Percentiles rank a stretch among this genome's conserved stretches.
These are phyloP conservation scores for Mucor racemosus DNA, from an alignment of 371 early-diverging fungal genomes.

Conservation along the genomic window DNA sequence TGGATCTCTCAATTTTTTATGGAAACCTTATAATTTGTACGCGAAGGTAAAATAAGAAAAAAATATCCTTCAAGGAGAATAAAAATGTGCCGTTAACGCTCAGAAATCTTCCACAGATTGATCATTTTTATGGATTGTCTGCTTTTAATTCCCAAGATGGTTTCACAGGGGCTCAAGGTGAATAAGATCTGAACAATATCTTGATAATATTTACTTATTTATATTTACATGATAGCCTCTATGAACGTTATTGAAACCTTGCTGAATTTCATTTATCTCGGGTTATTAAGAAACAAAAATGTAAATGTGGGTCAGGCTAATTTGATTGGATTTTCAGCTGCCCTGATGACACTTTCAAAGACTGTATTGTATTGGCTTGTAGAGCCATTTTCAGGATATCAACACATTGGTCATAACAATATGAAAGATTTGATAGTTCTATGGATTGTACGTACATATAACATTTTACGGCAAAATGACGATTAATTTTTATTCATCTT, in stretches of 20 bases:
- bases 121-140: slow-evolving; percentile 40
- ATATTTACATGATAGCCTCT: slow-evolving; percentile 15
- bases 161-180: slow-evolving; percentile 52
- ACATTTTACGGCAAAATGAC: neutral
- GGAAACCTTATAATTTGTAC: slow-evolving; percentile 46
- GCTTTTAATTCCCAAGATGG: slow-evolving; percentile 39
- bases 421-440: slow-evolving; percentile 22
- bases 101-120: slow-evolving; percentile 30
- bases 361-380: slow-evolving; percentile 43
- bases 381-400: slow-evolving; percentile 38
- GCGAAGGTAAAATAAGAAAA: slow-evolving; percentile 28
- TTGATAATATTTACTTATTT: neutral
- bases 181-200: neutral
- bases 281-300: slow-evolving; percentile 14
- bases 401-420: slow-evolving; percentile 41
- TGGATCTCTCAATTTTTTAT: slow-evolving; percentile 37
- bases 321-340: slow-evolving; percentile 40
- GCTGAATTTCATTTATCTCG: slow-evolving; percentile 35
- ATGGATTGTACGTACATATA: slow-evolving; percentile 37
- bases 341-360: slow-evolving; percentile 38
- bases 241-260: slow-evolving; percentile 43
- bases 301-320: slow-evolving; percentile 28
- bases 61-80: neutral
- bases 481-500: neutral
- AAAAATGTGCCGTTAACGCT: neutral